A percentile compares a stretch with the other conserved stretches of the same genome.
phyloP scores from a whole-genome alignment of 2,329 filamentous ascomycete species.

The Tolypocladium ovalisporum region DNA sequence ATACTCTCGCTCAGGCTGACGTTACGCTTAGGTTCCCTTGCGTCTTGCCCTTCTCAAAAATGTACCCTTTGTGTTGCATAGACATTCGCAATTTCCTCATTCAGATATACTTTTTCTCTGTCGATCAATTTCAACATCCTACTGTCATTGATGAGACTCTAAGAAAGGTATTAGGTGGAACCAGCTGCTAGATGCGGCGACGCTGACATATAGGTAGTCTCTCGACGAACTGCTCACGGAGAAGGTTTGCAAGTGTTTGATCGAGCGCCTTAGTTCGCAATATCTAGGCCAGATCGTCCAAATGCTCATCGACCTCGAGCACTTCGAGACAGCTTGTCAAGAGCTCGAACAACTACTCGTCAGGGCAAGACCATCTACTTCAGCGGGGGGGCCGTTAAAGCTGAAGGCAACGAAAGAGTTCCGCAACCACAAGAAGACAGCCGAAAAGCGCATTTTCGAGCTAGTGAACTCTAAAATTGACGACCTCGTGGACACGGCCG shows the following conservation, averaged over 20 bases:
- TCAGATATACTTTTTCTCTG: conserved; percentile 95
- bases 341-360: conserved; percentile 83
- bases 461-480: conserved; percentile 98
- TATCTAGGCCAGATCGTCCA: conserved; percentile 97
- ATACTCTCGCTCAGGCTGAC: conserved; percentile 3
- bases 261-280: conserved; percentile 80
- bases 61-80: conserved; percentile 98
- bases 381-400: conserved; percentile 67
- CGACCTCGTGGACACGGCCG: conserved; percentile 89
- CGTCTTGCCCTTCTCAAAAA: conserved; percentile 94
- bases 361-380: conserved; percentile 70
- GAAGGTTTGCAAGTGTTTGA: conserved; percentile 82
- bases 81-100: conserved; percentile 96
- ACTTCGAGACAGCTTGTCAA: conserved; percentile 87
- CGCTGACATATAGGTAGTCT: conserved; percentile 39
- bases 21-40: conserved; percentile 61
- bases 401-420: conserved; percentile 81
- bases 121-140: conserved; percentile 88
- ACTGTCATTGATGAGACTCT: conserved; percentile 85
- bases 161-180: conserved; percentile 40
- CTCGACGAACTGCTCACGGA: conserved; percentile 86
- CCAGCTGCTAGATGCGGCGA: too few relatives aligned
- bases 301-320: conserved; percentile 92
- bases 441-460: conserved; percentile 96
- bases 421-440: conserved; percentile 81